Evolutionary conservation across 768 basidiomycete species (phyloP).

Genomic region (Hygrocybe coccinea): DNA sequence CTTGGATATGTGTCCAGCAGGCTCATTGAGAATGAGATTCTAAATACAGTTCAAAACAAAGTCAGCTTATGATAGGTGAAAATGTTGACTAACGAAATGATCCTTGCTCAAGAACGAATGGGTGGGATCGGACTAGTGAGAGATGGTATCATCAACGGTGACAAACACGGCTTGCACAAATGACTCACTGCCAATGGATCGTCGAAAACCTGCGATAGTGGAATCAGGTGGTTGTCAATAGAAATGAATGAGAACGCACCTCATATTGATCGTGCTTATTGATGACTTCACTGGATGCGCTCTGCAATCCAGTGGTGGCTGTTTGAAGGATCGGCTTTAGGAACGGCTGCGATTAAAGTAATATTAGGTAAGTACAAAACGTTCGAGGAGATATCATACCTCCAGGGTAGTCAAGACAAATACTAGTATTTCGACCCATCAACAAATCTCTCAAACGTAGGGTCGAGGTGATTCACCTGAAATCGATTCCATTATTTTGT

Average conservation of each 20-base stretch:
- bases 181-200: conserved; percentile 67
- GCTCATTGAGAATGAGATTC: conserved; percentile 80
- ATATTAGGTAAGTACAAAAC: neutral
- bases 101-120: conserved; percentile 88
- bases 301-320: conserved; percentile 57
- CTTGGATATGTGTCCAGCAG: conserved; percentile 70
- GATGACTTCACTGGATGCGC: conserved; percentile 72
- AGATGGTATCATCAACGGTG: neutral
- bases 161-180: conserved; percentile 17
- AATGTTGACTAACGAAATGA: conserved; percentile 63
- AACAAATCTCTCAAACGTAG: neutral
- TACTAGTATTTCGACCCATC: conserved; percentile 34
- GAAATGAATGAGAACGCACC: conserved; percentile 7
- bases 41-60: conserved; percentile 22
- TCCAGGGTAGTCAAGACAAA: conserved; percentile 85
- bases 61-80: neutral
- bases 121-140: conserved; percentile 72
- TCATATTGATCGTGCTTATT: conserved; percentile 79
- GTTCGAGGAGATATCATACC: conserved; percentile 30
- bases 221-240: neutral
- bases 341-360: conserved; percentile 51
- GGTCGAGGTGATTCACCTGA: conserved; percentile 38
- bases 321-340: conserved; percentile 72
- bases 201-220: conserved; percentile 56
- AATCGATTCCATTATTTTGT: conserved; percentile 73